These are phyloP conservation scores for Endothia cerciana DNA, from an alignment of 2,329 filamentous ascomycete genomes.

Conservation along the genomic window DNA sequence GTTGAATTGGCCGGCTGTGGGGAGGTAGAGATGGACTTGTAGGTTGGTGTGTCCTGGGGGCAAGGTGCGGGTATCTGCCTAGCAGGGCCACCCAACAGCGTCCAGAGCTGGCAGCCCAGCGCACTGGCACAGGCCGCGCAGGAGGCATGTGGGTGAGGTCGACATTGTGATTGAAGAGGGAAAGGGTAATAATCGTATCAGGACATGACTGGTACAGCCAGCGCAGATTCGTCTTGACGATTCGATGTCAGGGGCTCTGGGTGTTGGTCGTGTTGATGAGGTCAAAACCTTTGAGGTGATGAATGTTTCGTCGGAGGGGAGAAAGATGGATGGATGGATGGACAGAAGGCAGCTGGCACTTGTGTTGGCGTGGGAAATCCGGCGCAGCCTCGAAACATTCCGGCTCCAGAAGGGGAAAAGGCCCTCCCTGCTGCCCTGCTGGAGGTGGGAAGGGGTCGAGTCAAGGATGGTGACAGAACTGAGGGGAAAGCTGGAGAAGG, in stretches of 20 bases:
- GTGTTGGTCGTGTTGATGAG: conserved; percentile 4
- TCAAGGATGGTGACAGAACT: conserved; percentile 4
- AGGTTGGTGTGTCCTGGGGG: neutral
- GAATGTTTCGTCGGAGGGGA: neutral
- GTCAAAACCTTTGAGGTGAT: neutral
- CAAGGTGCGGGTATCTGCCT: neutral
- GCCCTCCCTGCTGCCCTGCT: too few relatives aligned
- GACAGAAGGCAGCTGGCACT: conserved; percentile 3
- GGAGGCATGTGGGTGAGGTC: neutral
- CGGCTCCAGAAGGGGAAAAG: too few relatives aligned
- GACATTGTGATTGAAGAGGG: conserved; percentile 3
- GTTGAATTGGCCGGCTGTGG: too few relatives aligned
- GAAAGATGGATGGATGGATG: neutral
- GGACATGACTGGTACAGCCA: neutral
- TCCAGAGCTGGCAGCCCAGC: neutral
- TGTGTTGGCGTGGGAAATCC: neutral
- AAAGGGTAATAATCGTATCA: neutral
- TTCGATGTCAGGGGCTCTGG: neutral
- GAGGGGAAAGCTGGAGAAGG: conserved; percentile 9
- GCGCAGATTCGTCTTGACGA: neutral
- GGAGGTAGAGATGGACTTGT: neutral
- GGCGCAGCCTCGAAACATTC: neutral
- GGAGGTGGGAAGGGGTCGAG: neutral
- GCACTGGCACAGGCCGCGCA: neutral
- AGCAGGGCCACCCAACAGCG: neutral